A percentile compares a stretch with the other conserved stretches of the same genome.
phyloP scores from a whole-genome alignment of 2,329 filamentous ascomycete genomes.

The Xylariaceae sp. region DNA sequence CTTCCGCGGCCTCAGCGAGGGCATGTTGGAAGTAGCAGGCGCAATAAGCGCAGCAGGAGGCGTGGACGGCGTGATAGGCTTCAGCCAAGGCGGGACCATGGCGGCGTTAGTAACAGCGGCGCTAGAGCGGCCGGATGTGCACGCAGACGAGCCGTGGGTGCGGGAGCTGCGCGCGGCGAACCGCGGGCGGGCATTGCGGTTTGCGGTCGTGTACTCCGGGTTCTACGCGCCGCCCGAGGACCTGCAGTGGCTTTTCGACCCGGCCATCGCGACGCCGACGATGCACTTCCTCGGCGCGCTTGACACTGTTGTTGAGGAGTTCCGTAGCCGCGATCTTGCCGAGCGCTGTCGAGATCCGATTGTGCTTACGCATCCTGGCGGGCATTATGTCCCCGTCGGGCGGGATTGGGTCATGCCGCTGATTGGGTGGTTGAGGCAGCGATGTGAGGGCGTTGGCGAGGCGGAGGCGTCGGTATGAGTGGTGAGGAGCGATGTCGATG shows the following conservation, averaged over 20 bases:
- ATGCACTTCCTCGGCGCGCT: slow-evolving; percentile 79
- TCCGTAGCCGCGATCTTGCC: slow-evolving; percentile 61
- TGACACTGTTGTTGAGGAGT: slow-evolving; percentile 84
- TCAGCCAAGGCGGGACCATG: slow-evolving; percentile 73
- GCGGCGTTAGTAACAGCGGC: slow-evolving; percentile 69
- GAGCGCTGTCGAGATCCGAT: slow-evolving; percentile 56
- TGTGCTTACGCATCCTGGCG: slow-evolving; percentile 72
- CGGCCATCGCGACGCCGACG: slow-evolving; percentile 64
- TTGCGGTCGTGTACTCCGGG: slow-evolving; percentile 62
- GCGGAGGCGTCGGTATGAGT: slow-evolving; percentile 21
- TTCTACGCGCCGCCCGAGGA: slow-evolving; percentile 50
- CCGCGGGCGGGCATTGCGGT: slow-evolving; percentile 43
- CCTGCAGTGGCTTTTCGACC: slow-evolving; percentile 33
- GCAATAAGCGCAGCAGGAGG: slow-evolving; percentile 60
- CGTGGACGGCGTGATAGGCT: slow-evolving; percentile 76
- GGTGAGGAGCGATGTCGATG: neutral
- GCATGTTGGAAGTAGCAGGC: slow-evolving; percentile 59
- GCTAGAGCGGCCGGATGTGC: slow-evolving; percentile 52
- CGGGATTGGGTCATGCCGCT: slow-evolving; percentile 77
- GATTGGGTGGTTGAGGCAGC: slow-evolving; percentile 49
- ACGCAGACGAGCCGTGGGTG: slow-evolving; percentile 39
- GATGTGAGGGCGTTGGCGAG: slow-evolving; percentile 18
- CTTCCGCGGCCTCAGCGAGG: slow-evolving; percentile 68
- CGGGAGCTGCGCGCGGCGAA: slow-evolving; percentile 48
- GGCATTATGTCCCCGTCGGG: slow-evolving; percentile 81